Evolutionary conservation across 2,329 filamentous ascomycete species (phyloP).

Genomic region (Pleomassaria siparia): DNA sequence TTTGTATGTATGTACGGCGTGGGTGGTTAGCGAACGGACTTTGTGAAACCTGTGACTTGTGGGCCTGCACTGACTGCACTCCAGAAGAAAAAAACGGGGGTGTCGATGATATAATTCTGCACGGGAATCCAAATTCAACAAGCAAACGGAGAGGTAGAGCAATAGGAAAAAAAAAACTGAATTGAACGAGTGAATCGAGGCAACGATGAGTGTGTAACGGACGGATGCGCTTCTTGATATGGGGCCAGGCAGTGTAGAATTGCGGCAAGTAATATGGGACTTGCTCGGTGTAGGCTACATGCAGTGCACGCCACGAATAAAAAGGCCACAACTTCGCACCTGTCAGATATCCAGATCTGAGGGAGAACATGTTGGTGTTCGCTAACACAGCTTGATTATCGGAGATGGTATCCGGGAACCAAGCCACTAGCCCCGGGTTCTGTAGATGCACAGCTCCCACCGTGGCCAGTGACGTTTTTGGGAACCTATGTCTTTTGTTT

Average conservation of each 20-base stretch:
- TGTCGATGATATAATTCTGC: not conserved
- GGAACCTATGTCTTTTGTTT: not conserved
- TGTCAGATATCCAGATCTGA: slow-evolving; percentile 11
- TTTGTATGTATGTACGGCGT: too few species aligned
- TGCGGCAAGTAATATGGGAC: not conserved
- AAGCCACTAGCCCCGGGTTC: slow-evolving; percentile 14
- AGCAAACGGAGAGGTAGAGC: not conserved
- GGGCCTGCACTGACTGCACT: not conserved
- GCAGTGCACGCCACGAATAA: not conserved
- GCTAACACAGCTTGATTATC: slow-evolving; percentile 11
- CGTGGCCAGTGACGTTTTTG: slow-evolving; percentile 2
- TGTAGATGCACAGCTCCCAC: slow-evolving; percentile 8
- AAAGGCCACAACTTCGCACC: not conserved
- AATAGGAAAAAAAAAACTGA: not conserved
- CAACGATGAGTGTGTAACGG: not conserved
- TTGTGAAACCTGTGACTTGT: not conserved
- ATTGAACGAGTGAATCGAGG: not conserved
- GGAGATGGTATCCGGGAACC: slow-evolving; percentile 18
- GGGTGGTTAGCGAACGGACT: not conserved
- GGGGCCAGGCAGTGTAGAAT: not conserved
- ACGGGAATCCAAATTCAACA: not conserved
- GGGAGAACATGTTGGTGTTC: slow-evolving; percentile 13
- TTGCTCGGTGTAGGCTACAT: not conserved
- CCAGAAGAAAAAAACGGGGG: not conserved
- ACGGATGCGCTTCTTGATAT: too few species aligned